Evolutionary conservation across 768 basidiomycete species (phyloP).

Genomic region (Rhodotorula kratochvilovae): DNA sequence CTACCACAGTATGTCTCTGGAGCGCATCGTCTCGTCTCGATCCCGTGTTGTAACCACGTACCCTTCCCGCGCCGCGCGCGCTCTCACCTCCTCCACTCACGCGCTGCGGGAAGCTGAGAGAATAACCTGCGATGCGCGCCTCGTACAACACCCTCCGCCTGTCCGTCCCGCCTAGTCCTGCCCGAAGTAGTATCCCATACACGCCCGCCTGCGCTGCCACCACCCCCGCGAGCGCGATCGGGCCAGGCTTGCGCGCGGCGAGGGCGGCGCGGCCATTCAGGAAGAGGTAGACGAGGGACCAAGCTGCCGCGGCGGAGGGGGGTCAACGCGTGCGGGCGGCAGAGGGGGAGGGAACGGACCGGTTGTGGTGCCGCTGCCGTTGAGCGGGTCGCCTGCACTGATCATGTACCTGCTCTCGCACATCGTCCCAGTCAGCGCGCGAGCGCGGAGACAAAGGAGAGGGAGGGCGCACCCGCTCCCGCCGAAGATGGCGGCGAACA

Average conservation of each 20-base stretch:
- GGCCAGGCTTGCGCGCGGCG: conserved; percentile 18
- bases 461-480: conserved; percentile 8
- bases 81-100: too few species aligned
- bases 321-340: too few species aligned
- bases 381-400: conserved; percentile 31
- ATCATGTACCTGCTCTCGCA: conserved; percentile 26
- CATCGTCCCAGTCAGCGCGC: neutral
- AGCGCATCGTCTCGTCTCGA: too few species aligned
- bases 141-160: neutral
- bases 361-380: conserved; percentile 34
- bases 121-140: neutral
- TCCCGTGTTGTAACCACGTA: neutral
- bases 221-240: conserved; percentile 9
- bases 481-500: conserved; percentile 62
- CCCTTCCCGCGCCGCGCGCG: neutral
- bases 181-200: conserved; percentile 27
- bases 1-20: too few species aligned
- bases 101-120: too few species aligned
- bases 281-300: conserved; percentile 39
- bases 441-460: neutral
- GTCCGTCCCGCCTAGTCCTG: neutral
- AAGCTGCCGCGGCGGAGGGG: conserved; percentile 5
- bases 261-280: conserved; percentile 28
- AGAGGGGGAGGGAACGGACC: conserved; percentile 3
- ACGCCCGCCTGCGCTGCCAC: conserved; percentile 11